Conservation (phyloP, 305 asterid species). For the Solanum hybrid region DNA sequence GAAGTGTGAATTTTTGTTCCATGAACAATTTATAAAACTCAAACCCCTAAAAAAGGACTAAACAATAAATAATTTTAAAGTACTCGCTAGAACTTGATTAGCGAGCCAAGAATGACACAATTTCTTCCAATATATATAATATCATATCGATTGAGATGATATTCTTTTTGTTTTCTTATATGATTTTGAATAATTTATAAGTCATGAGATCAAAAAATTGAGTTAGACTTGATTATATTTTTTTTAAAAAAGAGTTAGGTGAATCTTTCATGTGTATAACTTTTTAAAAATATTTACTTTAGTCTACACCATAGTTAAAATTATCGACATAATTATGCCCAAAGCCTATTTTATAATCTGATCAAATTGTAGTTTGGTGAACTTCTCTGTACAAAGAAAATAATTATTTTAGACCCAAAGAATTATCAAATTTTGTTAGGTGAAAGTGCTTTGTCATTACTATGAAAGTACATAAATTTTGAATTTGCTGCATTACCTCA, state of each 20-base stretch:
- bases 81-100: background rate
- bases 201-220: background rate
- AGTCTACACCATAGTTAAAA: background rate
- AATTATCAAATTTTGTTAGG: background rate
- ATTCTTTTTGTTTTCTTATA: background rate
- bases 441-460: background rate
- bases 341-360: background rate
- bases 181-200: background rate
- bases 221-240: background rate
- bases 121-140: background rate
- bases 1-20: background rate
- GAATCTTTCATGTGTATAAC: background rate
- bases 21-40: background rate
- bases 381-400: background rate
- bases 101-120: background rate
- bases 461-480: background rate
- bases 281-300: background rate
- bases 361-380: background rate
- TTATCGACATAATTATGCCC: background rate
- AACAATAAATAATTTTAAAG: background rate
- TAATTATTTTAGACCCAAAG: background rate
- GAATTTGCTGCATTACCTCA: background rate
- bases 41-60: background rate
- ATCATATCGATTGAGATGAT: background rate
- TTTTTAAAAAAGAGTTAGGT: background rate